Conservation (phyloP, 306 rosid genomes). For the Corylus heterophylla region DNA sequence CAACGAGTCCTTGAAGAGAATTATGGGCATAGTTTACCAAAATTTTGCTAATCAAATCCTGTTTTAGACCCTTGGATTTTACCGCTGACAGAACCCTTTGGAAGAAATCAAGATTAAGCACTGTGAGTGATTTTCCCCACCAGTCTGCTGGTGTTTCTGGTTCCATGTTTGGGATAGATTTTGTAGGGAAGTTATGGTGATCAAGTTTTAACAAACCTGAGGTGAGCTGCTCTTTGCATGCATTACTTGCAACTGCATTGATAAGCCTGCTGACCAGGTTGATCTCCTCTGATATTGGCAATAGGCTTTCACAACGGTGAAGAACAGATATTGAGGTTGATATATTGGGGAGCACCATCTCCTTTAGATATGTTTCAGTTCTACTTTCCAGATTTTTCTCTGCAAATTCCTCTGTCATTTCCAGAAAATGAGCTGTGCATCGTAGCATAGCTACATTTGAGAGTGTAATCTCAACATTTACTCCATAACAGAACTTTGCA, state of each 20-base stretch:
- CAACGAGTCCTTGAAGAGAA: slow-evolving; percentile 75
- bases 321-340: slow-evolving; percentile 80
- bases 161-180: slow-evolving; percentile 48
- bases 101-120: slow-evolving; percentile 78
- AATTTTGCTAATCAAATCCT: slow-evolving; percentile 89
- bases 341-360: slow-evolving; percentile 63
- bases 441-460: slow-evolving; percentile 79
- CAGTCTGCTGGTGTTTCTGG: slow-evolving; percentile 91
- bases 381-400: slow-evolving; percentile 71
- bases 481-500: slow-evolving; percentile 90
- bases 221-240: slow-evolving; percentile 92
- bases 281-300: slow-evolving; percentile 81
- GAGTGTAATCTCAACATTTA: slow-evolving; percentile 64
- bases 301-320: slow-evolving; percentile 75
- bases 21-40: slow-evolving; percentile 81
- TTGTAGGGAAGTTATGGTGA: slow-evolving; percentile 68
- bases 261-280: slow-evolving; percentile 69
- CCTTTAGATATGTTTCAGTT: slow-evolving; percentile 71
- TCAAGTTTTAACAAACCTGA: slow-evolving; percentile 84
- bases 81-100: slow-evolving; percentile 73
- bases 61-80: slow-evolving; percentile 90
- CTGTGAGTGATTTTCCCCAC: slow-evolving; percentile 86
- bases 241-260: slow-evolving; percentile 81
- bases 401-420: slow-evolving; percentile 87
- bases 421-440: slow-evolving; percentile 70